Evolutionary conservation across 192 early-diverging fungal genomes (phyloP).

Genomic region (Pilobolus umbonatus): DNA sequence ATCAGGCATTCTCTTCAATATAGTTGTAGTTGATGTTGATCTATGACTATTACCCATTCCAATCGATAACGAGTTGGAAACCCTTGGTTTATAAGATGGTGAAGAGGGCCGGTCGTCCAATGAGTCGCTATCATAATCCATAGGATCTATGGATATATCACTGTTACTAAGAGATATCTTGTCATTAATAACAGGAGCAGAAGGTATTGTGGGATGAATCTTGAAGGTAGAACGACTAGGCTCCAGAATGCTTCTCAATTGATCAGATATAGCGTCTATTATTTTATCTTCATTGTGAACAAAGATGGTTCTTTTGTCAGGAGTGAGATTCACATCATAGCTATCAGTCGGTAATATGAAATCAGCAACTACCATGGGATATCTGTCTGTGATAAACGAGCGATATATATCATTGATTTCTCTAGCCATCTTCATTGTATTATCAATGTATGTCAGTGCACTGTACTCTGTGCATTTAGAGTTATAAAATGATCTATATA

Average conservation of each 20-base stretch:
- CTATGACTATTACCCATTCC: too few species aligned
- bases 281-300: slow-evolving; percentile 71
- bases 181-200: background rate
- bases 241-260: slow-evolving; percentile 48
- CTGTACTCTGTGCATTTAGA: too few species aligned
- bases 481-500: background rate
- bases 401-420: slow-evolving; percentile 83
- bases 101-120: too few species aligned
- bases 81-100: too few species aligned
- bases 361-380: slow-evolving; percentile 73
- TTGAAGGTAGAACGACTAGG: slow-evolving; percentile 49
- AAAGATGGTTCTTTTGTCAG: slow-evolving; percentile 90
- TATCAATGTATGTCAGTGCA: background rate
- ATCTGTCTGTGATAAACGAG: slow-evolving; percentile 61
- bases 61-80: too few species aligned
- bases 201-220: background rate
- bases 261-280: slow-evolving; percentile 29
- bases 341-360: slow-evolving; percentile 53
- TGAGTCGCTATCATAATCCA: too few species aligned
- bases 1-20: too few species aligned
- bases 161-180: too few species aligned
- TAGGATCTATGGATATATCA: too few species aligned
- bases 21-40: too few species aligned
- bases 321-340: slow-evolving; percentile 92
- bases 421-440: slow-evolving; percentile 61